Evolutionary conservation across 768 basidiomycete genomes (phyloP), one percentile per base, ranked within the genome.

Genomic region (Amanita molliuscula): DNA sequence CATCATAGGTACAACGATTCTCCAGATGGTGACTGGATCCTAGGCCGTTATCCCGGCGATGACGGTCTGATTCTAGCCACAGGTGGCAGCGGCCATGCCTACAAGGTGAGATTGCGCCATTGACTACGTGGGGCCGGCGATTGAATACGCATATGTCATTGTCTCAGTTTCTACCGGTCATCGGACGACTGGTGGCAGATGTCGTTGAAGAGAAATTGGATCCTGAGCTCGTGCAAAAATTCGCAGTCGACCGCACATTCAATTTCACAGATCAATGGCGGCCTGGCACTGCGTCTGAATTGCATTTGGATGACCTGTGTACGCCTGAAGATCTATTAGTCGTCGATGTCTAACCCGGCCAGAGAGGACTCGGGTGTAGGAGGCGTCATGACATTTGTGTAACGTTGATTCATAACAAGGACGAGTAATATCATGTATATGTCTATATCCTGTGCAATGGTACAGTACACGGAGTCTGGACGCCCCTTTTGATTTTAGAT

Each of bases 21-120:
- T 4, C 75, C 81, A 1, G 86, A 93, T 58, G 83, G 80, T 3
- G 77, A 97, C 63, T 97, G 91, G 89, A 69, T 96, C 37, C 89
- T 97, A 55, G 88, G 92, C 21, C 77, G 67, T 53, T 78, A 85
- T 55, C 73, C 75, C 21, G 62, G 63, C 11, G 74, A 82, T 55
- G 64, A 69, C 21, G 75, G 75, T 5, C 61, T 97, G 9, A 63
- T 93, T 47, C 63, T 97, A 25, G 94, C 92, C 1, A 94, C 94
- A 0, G 88, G 79, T 15, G 95, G 86, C 6, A 89, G 82, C 55
- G 93, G 93, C 0, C 89, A 94, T 64, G 89, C 80, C 0, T 93
- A 79, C 73, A 93, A 94, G 76, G 88, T 81, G 48, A 45, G 59
- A 54, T 25, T 8, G n/a, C 42, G 3, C 44, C 47, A 15, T 37